Evolutionary conservation across 192 early-diverging fungal genomes (phyloP), one percentile per base, ranked within the genome.

Genomic region (Glomus cerebriforme): DNA sequence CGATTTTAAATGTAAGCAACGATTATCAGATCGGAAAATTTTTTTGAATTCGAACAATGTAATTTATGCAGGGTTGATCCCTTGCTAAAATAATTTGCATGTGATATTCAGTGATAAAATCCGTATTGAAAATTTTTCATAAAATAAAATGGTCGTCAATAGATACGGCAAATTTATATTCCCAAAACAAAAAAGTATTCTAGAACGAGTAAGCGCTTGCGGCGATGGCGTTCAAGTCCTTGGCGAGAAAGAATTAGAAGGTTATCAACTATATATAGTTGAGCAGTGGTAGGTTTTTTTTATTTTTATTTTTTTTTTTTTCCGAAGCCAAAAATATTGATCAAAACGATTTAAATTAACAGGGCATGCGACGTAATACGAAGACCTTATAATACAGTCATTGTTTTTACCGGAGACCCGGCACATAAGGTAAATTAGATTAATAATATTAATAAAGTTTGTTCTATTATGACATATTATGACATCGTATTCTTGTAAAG

Each of bases 191-290:
- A 54, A 75, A 63, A 75, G 62, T 8, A 73, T 81, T 12, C 59
- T 81, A 35, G 39, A 73, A 12, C 60, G 84, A 34, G 83, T 83
- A 7, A 35, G 54, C 19, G 72, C 49, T 13, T 82, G 81, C 37
- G 80, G 74, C 24, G 37, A 81, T 67, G 65, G 67, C 35, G 60
- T 84, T 35, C 47, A 3, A 60, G 24, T 81, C 13, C 35, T 39
- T 19, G 74, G 77, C 32, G 79, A 85, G 45, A 31, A 68, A 45
- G 45, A 71, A 27, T 66, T 87, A 32, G 73, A 82, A 29, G 86
- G 86, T 8, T 87, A 87, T 70, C 83, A 83, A 37, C 63, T 85
- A 19, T 87, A 87, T 47, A 81, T 87, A 78, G 86, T 87, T 10
- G 86, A 87, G 27, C 86, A 87, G 82, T 87, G 86, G 86, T 87